Evolutionary conservation across 2,329 filamentous ascomycete genomes (phyloP), one percentile per base, ranked within the genome.

Genomic region (Incumbomyces delicatus): DNA sequence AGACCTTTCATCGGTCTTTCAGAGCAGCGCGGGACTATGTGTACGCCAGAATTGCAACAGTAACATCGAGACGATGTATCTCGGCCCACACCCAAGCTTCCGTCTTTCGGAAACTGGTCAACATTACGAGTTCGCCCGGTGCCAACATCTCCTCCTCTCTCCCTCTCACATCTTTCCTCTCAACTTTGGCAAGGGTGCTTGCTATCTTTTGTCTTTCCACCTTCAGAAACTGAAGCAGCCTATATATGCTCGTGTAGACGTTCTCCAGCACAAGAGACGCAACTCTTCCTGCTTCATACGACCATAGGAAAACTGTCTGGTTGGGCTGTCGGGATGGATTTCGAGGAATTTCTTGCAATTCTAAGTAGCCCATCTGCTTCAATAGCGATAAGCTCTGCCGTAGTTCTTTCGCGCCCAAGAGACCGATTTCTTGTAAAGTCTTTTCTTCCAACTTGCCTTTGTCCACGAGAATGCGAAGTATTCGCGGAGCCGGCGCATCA

Each of bases 391-490:
- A 82, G 52, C 88, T 84, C 48, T 83, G 80, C 39, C 92, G 86
- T 18, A 96, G 79, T 44, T 95, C 87, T 48, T 83, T 81, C 58
- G 90, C 86, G 48, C 84, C 83, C 71, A 95, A 83, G 50, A 98
- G 77, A 44, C 85, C 85, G 47, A 88, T 75, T 41, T 81, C 81
- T 32, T 85, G 84, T 11, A 95, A 74, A 50, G 85, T 82, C 65
- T 94, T 94, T 65, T 98, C 92, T 55, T 96, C 90, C n/a, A 96
- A 73, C 61, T 92, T 95, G 44, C 92, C 92, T 60, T 89, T 87
- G 49, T 85, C 81, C 33, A 84, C 77, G 16, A 98, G 46, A 46
- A 96, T 87, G 16, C 87, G 83, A 16, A 88, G 77, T n/a, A 98
- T 72, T 7, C 90, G 85, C 14, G 90, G 75, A 7, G 50, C 47